A percentile compares a stretch with the other conserved stretches of the same genome.
phyloP scores from a whole-genome alignment of 2,329 filamentous ascomycete species.

The Diaporthe caulivora region DNA sequence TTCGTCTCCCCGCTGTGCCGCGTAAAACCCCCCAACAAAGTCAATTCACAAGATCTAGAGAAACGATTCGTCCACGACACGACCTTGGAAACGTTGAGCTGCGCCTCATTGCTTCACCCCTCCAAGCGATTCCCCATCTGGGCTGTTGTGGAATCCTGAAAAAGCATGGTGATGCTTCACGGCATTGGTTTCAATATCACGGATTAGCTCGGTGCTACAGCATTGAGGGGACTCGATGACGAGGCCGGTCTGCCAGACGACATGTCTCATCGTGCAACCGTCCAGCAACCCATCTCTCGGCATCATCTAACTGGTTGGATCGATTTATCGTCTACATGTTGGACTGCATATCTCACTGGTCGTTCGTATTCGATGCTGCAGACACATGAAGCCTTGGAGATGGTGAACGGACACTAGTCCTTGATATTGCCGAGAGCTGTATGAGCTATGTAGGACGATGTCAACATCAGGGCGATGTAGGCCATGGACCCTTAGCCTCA shows the following conservation, averaged over 20 bases:
- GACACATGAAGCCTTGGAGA: not conserved
- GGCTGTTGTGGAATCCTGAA: not conserved
- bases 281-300: not conserved
- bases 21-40: slow-evolving; percentile 25
- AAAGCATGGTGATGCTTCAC: slow-evolving; percentile 18
- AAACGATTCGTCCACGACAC: slow-evolving; percentile 17
- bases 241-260: not conserved
- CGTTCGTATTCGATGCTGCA: not conserved
- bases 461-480: not conserved
- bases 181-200: slow-evolving; percentile 22
- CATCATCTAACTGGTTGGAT: not conserved
- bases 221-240: slow-evolving; percentile 1
- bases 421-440: not conserved
- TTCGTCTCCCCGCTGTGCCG: slow-evolving; percentile 9
- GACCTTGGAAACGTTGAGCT: slow-evolving; percentile 24
- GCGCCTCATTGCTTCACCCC: slow-evolving; percentile 6
- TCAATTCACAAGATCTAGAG: not conserved
- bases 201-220: slow-evolving; percentile 16
- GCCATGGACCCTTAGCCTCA: slow-evolving; percentile 17
- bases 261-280: not conserved
- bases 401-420: slow-evolving; percentile 1
- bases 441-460: not conserved
- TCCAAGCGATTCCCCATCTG: not conserved
- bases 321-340: not conserved
- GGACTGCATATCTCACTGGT: not conserved